Base-by-base conservation (phyloP, 1,284 basidiomycete genomes). In the Apiotrichum montevideense region DNA sequence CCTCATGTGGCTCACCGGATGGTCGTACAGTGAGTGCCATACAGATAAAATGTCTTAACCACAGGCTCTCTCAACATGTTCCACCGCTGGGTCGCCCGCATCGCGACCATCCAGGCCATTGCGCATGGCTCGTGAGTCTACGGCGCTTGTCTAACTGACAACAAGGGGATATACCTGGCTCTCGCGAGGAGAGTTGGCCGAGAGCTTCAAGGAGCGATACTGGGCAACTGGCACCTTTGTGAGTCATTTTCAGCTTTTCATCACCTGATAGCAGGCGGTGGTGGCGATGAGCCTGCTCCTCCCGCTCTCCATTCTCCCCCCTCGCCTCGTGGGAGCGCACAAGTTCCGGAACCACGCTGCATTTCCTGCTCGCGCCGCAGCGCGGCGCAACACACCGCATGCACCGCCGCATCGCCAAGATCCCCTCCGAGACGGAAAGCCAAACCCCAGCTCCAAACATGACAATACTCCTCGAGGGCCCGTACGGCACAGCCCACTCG, bases 391-490 rank as follows among this genome's bases (percentile, higher is more conserved):
- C 21, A 21, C 21, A 21, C 21, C 21, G 21, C 21, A 21, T 21
- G 21, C 21, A 21, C 21, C 21, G 21, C 21, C 21, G 21, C 21
- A 21, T 21, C 21, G 21, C 21, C 21, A 21, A 21, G 21, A 21
- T 21, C 21, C 21, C 21, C 21, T 21, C 21, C 21, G 21, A 21
- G 21, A 21, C 21, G 21, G 21, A 21, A 21, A 21, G 21, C 21
- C 21, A 21, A 21, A 21, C 21, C 21, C 21, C 21, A 21, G 21
- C 21, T 21, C 21, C 21, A 21, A 29, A 42, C 33, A 47, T 56
- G 55, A 29, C 35, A 2, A 58, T 21, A 21, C 21, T 21, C 32
- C 56, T 75, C 10, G 74, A 76, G 35, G 74, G 74, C 3, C 73
- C 74, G 4, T 75, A 75, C 58, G 74, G 72, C 2, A 55, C 50